Evolutionary conservation across 768 basidiomycete species (phyloP).

Genomic region (Russula abietina): DNA sequence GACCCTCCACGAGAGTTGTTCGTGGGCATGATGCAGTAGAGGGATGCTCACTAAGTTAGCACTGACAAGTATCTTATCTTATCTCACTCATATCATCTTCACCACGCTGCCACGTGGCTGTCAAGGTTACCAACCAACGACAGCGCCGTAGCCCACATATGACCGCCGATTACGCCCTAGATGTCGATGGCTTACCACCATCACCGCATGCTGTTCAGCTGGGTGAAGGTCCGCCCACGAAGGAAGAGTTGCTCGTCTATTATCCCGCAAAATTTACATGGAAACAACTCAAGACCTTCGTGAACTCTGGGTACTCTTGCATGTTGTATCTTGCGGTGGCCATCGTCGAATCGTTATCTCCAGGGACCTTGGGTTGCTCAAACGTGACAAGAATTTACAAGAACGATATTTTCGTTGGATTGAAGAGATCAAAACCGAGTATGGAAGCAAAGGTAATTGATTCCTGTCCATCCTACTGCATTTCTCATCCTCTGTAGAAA

Average conservation of each 20-base stretch:
- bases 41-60: no score
- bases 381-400: slow-evolving; percentile 67
- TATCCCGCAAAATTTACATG: slow-evolving; percentile 77
- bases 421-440: slow-evolving; percentile 44
- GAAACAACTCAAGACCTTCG: slow-evolving; percentile 66
- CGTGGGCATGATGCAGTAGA: slow-evolving; percentile 10
- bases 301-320: slow-evolving; percentile 62
- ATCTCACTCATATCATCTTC: neutral
- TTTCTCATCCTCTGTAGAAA: slow-evolving; percentile 40
- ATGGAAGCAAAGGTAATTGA: slow-evolving; percentile 61
- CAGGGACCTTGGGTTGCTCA: slow-evolving; percentile 76
- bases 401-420: slow-evolving; percentile 58
- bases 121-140: neutral
- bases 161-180: neutral
- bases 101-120: neutral
- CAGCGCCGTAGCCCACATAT: neutral
- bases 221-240: slow-evolving; percentile 59
- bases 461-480: neutral
- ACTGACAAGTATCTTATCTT: slow-evolving; percentile 5
- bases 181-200: neutral
- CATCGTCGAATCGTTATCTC: neutral
- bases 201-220: slow-evolving; percentile 34
- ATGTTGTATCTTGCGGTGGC: neutral
- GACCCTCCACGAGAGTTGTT: slow-evolving; percentile 1
- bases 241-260: slow-evolving; percentile 55